Percentiles rank a stretch among this genome's conserved stretches.
phyloP scores from a whole-genome alignment of 805 yeast species.

The Sugiyamaella smithiae region DNA sequence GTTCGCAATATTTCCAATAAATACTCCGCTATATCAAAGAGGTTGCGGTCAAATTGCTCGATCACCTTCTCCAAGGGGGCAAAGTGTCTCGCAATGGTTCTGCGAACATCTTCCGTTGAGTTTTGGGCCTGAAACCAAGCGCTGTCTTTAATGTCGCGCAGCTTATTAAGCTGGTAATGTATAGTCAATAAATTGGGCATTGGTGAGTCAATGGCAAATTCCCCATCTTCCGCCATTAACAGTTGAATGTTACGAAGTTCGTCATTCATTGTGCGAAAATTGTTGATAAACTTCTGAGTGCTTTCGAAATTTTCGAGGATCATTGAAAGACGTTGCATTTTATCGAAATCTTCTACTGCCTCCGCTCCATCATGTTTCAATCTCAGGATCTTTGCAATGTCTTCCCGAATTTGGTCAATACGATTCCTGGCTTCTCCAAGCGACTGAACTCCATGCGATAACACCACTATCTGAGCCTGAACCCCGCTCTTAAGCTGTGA shows the following conservation, averaged over 20 bases:
- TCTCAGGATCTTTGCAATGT: slow-evolving; percentile 39
- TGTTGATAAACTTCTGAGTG: slow-evolving; percentile 61
- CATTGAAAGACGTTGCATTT: slow-evolving; percentile 63
- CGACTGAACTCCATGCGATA: slow-evolving; percentile 41
- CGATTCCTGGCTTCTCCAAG: slow-evolving; percentile 39
- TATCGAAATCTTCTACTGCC: slow-evolving; percentile 62
- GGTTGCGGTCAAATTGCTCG: slow-evolving; percentile 54
- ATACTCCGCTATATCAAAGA: slow-evolving; percentile 65
- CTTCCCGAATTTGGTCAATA: slow-evolving; percentile 36
- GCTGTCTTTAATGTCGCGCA: slow-evolving; percentile 78
- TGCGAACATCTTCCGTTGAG: slow-evolving; percentile 61
- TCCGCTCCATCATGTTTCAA: slow-evolving; percentile 55
- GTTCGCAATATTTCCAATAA: slow-evolving; percentile 66
- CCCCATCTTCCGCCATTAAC: slow-evolving; percentile 51
- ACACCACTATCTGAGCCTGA: slow-evolving; percentile 57
- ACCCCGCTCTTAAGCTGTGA: slow-evolving; percentile 69
- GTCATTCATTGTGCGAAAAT: slow-evolving; percentile 54
- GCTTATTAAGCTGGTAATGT: slow-evolving; percentile 66
- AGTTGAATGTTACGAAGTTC: slow-evolving; percentile 50
- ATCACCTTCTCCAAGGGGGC: slow-evolving; percentile 48
- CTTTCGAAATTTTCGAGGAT: slow-evolving; percentile 70
- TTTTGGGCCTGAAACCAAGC: slow-evolving; percentile 53
- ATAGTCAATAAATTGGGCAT: slow-evolving; percentile 59
- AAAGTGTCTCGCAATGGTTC: slow-evolving; percentile 59
- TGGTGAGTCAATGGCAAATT: slow-evolving; percentile 40